Evolutionary conservation across 75 land plant species (phyloP).

Genomic region (Sequoiadendron giganteum): DNA sequence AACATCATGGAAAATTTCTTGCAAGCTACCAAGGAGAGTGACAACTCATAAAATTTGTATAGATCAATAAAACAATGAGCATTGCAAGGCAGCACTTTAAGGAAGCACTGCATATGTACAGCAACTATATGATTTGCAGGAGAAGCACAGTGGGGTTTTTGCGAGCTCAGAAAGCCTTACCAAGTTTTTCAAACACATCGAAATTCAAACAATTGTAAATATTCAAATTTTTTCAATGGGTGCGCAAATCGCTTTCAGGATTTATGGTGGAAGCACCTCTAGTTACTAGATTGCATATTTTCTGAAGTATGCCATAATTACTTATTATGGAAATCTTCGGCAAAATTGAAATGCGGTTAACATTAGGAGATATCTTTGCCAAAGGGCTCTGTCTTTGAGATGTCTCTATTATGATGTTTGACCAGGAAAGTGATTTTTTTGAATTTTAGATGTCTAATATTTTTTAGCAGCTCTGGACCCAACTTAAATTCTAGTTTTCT

Average conservation of each 20-base stretch:
- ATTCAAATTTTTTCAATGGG: not conserved
- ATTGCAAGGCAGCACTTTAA: not conserved
- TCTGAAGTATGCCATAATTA: not conserved
- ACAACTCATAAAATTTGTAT: not conserved
- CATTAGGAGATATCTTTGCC: not conserved
- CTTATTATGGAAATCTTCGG: too few species aligned
- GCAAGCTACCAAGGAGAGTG: not conserved
- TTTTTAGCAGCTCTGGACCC: not conserved
- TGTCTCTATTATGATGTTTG: not conserved
- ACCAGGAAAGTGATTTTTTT: not conserved
- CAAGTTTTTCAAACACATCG: too few species aligned
- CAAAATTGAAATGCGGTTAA: not conserved
- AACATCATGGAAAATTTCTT: not conserved
- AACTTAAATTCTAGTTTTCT: too few species aligned
- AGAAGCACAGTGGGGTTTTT: too few species aligned
- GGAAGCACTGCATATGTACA: not conserved
- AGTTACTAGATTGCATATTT: not conserved
- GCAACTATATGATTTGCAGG: not conserved
- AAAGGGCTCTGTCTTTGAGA: not conserved
- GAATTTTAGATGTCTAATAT: not conserved
- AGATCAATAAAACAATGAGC: not conserved
- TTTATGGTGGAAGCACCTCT: too few species aligned
- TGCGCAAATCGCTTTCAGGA: too few species aligned
- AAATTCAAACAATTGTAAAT: not conserved
- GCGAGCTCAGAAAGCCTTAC: too few species aligned